Base-by-base conservation (phyloP, 306 rosid species). In the Amphicarpaea edgeworthii region DNA sequence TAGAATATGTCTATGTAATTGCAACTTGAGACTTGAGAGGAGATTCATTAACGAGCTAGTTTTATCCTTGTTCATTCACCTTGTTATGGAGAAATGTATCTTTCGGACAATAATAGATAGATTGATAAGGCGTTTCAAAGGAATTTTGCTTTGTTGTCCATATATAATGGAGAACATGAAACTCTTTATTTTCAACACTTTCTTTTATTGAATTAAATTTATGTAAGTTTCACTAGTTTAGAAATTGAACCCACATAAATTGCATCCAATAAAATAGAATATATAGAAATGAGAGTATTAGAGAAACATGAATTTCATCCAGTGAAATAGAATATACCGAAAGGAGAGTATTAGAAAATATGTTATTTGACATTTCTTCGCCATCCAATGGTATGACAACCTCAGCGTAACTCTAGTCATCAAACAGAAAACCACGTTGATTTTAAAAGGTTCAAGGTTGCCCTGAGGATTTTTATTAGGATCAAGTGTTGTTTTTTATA, bases 401-500 rank as follows among this genome's bases (percentile, higher is more conserved):
- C 40, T 42, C 7, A n/a, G 71, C 5, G 3, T 42, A 14, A 21
- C 14, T 23, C 72, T 5, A 34, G 40, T 34, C 40, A 45, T 19
- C 58, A 45, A 68, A 68, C 58, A 42, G 17, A 14, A 28, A 67
- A 16, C 40, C 40, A 41, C 28, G 7, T 6, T 67, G 57, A 16
- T 50, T 66, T 45, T 42, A 34, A 32, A 59, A 10, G 69, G 70
- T 45, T 74, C 46, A 59, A 10, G 69, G 70, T 45, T 74, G 19
- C 49, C 49, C 47, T 59, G 14, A 1, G 66, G 21, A 73, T n/a
- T 73, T 45, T 14, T 17, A 45, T 47, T 40, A 11, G 10, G 68
- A 34, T 62, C 40, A 38, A 60, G 12, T 46, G n/a, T 6, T 61
- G 3, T 16, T 61, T 75, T 45, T 53, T 30, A 46, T 37, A 30